Base-by-base conservation (phyloP, 768 basidiomycete genomes). In the Rhodotorula paludigena region DNA sequence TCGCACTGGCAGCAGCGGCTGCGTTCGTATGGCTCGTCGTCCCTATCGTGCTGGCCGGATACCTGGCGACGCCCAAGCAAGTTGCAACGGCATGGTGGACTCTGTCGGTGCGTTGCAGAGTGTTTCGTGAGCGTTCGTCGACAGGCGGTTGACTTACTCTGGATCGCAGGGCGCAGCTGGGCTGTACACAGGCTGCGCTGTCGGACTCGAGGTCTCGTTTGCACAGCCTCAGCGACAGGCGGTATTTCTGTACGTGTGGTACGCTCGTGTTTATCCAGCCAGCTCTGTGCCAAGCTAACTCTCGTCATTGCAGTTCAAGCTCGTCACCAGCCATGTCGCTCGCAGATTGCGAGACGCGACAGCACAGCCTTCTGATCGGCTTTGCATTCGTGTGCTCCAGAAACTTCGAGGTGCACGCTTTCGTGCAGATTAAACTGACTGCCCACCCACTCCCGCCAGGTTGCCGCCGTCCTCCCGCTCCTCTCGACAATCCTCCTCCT, bases 381-480 rank as follows among this genome's bases (percentile, higher is more conserved):
- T n/a, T 8, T 7, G 6, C 15, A 3, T 15, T 23, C 2, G 3
- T 30, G 36, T 35, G 0, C 21, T 4, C 47, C 1, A 5, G n/a
- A 4, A 25, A 48, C 14, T 3, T 48, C 47, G n/a, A n/a, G n/a
- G 14, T 11, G 36, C 32, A 5, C 16, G 33, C 41, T 18, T 32
- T 52, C 20, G 20, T 32, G 14, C 30, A 10, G 20, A 16, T 10
- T 33, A 0, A 21, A 10, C 44, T 36, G 21, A 14, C 57, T 5
- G 10, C 10, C 5, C 3, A 16, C 25, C 5, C 20, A 10, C 15
- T 18, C 15, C 33, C 18, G 15, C 6, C 56, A 67, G 66, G 30
- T 49, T 28, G 56, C 49, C 44, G 49, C 53, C 47, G 16, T 62
- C 44, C 66, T 67, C n/a, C 60, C 55, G 30, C 2, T 67, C 35